These are phyloP conservation scores for Entomophthora muscae DNA, from an alignment of 371 early-diverging fungal genomes.

Conservation along the genomic window DNA sequence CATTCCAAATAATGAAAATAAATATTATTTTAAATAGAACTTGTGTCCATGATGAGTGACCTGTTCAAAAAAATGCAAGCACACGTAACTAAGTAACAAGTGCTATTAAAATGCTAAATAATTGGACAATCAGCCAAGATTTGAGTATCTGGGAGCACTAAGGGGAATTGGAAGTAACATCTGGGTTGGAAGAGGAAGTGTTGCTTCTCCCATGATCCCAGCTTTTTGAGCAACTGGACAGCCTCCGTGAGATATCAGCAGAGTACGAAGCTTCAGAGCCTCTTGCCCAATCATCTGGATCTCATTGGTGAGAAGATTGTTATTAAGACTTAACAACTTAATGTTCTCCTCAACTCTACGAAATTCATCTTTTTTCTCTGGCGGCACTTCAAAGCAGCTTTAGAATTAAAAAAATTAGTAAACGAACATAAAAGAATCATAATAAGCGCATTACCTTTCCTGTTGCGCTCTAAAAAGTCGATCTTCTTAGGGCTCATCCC, in stretches of 20 bases:
- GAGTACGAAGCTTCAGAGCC: slow-evolving; percentile 28
- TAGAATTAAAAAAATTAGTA: slow-evolving; percentile 15
- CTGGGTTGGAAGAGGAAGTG: slow-evolving; percentile 1
- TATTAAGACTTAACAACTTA: slow-evolving; percentile 26
- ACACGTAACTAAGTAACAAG: too few relatives aligned
- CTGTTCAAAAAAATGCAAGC: too few relatives aligned
- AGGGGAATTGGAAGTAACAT: background rate
- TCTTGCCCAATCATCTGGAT: slow-evolving; percentile 27
- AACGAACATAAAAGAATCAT: background rate
- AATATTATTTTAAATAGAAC: too few relatives aligned
- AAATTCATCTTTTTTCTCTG: slow-evolving; percentile 48
- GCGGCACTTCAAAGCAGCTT: slow-evolving; percentile 48
- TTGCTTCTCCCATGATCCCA: slow-evolving; percentile 14
- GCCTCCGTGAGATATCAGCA: slow-evolving; percentile 36
- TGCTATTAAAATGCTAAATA: background rate
- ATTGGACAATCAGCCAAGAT: background rate
- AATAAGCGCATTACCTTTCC: slow-evolving; percentile 1
- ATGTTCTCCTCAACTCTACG: slow-evolving; percentile 30
- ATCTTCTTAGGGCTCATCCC: slow-evolving; percentile 5
- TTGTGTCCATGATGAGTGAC: too few relatives aligned
- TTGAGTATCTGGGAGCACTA: background rate
- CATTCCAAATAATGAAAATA: too few relatives aligned
- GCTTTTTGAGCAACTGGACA: slow-evolving; percentile 28
- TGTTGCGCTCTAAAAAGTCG: slow-evolving; percentile 8
- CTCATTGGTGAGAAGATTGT: slow-evolving; percentile 24